Evolutionary conservation across 148 eudicot genomes (phyloP).

Genomic region (Cornus suecica): DNA sequence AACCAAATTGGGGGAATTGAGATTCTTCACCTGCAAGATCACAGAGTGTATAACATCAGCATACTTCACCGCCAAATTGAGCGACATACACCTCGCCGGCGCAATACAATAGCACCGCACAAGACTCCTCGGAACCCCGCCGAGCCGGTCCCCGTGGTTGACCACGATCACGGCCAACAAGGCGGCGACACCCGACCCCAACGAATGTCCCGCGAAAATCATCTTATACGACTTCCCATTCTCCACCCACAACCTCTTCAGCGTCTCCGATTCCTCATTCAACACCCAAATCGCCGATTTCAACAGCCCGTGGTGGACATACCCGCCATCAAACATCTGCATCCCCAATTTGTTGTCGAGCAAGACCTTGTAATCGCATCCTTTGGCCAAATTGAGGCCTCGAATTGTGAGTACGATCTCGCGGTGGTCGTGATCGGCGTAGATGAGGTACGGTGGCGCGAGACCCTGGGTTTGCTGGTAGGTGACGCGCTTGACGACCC

Average conservation of each 20-base stretch:
- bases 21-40: conserved; percentile 64
- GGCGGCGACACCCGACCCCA: conserved; percentile 74
- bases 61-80: conserved; percentile 90
- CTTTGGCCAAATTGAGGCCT: conserved; percentile 70
- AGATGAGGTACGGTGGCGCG: conserved; percentile 83
- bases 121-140: conserved; percentile 63
- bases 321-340: conserved; percentile 95
- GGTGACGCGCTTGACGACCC: conserved; percentile 63
- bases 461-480: conserved; percentile 64
- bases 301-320: conserved; percentile 78
- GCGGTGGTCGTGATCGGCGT: conserved; percentile 48
- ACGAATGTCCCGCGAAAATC: conserved; percentile 72
- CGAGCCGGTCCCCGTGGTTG: conserved; percentile 55
- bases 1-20: background rate
- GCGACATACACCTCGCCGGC: conserved; percentile 90
- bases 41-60: conserved; percentile 87
- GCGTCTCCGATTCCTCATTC: conserved; percentile 57
- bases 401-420: conserved; percentile 75
- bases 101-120: conserved; percentile 71
- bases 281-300: conserved; percentile 81
- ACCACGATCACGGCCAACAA: conserved; percentile 55
- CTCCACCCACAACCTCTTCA: conserved; percentile 59
- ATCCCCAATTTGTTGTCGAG: conserved; percentile 68
- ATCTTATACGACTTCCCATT: conserved; percentile 64
- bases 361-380: conserved; percentile 63